Conservation (phyloP, 139 green algal species). For the Nannochloris sp. region DNA sequence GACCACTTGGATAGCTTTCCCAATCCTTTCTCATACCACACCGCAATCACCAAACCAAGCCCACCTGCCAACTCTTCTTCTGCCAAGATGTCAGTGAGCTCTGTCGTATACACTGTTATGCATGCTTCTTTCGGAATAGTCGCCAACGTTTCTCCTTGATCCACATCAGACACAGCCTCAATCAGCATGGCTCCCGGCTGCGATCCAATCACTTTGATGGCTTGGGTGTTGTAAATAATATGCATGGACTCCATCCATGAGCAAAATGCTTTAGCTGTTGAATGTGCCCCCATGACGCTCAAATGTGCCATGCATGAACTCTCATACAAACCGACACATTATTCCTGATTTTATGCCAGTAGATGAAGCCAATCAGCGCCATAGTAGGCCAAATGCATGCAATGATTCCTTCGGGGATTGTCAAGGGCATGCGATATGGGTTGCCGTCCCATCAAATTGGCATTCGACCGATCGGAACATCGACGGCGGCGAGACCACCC, state of each 20-base stretch:
- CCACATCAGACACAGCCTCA: slow-evolving; percentile 16
- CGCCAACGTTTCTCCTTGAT: slow-evolving; percentile 36
- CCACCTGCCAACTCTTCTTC: slow-evolving; percentile 45
- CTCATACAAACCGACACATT: background rate
- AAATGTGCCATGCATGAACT: background rate
- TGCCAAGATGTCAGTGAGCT: slow-evolving; percentile 38
- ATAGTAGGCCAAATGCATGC: too few species aligned
- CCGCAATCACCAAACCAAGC: slow-evolving; percentile 59
- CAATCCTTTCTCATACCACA: slow-evolving; percentile 49
- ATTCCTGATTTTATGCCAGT: too few species aligned
- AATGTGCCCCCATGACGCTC: background rate
- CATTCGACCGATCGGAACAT: too few species aligned
- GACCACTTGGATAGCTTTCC: slow-evolving; percentile 40
- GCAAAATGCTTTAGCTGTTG: background rate
- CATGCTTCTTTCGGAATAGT: slow-evolving; percentile 49
- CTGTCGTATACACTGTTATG: slow-evolving; percentile 30
- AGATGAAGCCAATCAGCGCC: too few species aligned
- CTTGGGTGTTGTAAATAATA: slow-evolving; percentile 8
- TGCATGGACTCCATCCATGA: slow-evolving; percentile 16
- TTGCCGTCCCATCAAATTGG: too few species aligned
- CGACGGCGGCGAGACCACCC: too few species aligned
- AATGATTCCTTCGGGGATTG: too few species aligned
- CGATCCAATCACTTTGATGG: slow-evolving; percentile 8
- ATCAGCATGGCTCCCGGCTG: slow-evolving; percentile 18
- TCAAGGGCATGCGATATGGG: too few species aligned